These are phyloP conservation scores for Cryptococcus jaspeensis DNA, from an alignment of 1,284 basidiomycete species.

Conservation along the genomic window DNA sequence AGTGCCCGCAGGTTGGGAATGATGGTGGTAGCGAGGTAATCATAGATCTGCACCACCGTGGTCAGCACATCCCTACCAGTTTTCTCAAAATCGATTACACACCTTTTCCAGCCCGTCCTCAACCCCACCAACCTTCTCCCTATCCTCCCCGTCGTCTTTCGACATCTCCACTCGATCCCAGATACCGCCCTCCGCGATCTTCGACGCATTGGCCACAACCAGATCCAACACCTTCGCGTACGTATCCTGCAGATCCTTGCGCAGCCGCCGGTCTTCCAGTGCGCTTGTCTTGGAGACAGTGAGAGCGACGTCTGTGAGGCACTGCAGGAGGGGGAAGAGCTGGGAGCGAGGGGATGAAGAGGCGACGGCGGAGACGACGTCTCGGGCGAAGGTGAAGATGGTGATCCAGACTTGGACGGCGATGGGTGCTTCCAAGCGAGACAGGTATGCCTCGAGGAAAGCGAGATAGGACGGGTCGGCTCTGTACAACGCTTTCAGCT, in stretches of 20 bases:
- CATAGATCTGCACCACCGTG: conserved; percentile 60
- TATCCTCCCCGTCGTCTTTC: conserved; percentile 1
- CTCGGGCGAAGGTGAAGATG: conserved; percentile 75
- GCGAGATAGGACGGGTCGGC: conserved; percentile 34
- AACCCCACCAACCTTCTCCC: conserved; percentile 3
- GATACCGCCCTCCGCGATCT: conserved; percentile 58
- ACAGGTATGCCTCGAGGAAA: conserved; percentile 87
- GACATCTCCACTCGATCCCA: conserved; percentile 18
- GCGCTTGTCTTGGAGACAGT: conserved; percentile 81
- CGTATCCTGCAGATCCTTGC: conserved; percentile 90
- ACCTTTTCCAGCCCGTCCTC: conserved; percentile 9
- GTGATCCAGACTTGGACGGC: conserved; percentile 89
- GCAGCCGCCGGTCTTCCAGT: conserved; percentile 80
- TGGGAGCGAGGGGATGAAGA: conserved; percentile 63
- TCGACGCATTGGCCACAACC: conserved; percentile 69
- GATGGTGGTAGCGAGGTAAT: conserved; percentile 68
- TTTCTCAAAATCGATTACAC: neutral
- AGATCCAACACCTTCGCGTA: conserved; percentile 83
- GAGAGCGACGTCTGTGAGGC: conserved; percentile 73
- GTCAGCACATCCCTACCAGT: neutral
- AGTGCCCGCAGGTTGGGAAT: conserved; percentile 78
- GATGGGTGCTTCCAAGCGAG: conserved; percentile 78
- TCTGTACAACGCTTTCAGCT: conserved; percentile 58
- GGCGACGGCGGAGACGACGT: conserved; percentile 62
- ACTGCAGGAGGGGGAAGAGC: conserved; percentile 71